phyloP scores from a whole-genome alignment of 2,329 filamentous ascomycete genomes.

The Grosmannia serpens region DNA sequence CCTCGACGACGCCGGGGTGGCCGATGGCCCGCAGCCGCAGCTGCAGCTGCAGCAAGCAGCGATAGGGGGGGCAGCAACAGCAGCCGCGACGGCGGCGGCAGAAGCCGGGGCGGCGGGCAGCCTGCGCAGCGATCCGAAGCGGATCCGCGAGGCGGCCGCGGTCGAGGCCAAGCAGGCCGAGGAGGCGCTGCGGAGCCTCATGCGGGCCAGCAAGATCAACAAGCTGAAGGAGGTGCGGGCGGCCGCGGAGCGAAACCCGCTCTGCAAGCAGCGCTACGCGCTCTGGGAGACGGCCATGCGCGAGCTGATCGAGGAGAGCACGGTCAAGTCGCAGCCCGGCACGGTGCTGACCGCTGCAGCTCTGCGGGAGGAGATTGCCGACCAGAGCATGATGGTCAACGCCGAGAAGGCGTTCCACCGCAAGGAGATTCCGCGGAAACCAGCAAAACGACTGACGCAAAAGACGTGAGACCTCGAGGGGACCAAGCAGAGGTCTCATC shows the following conservation, averaged over 20 bases:
- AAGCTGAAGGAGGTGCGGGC: constrained; percentile 53
- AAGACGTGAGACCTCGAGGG: neutral
- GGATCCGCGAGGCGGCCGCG: constrained; percentile 47
- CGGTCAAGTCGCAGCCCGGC: constrained; percentile 7
- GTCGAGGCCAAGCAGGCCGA: constrained; percentile 50
- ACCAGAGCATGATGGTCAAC: constrained; percentile 55
- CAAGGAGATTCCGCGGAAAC: constrained; percentile 38
- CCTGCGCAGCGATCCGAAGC: constrained; percentile 38
- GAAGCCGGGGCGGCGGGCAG: constrained; percentile 11
- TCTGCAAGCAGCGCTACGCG: constrained; percentile 43
- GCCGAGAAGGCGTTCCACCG: constrained; percentile 40
- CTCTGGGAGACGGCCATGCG: constrained; percentile 53
- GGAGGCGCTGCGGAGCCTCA: constrained; percentile 46
- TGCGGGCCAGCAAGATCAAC: constrained; percentile 51
- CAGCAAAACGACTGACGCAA: constrained; percentile 17
- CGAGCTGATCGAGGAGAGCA: constrained; percentile 33
- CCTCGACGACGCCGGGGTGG: constrained; percentile 2
- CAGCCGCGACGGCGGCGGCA: neutral
- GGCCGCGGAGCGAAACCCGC: constrained; percentile 38
- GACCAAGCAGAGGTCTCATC: neutral
- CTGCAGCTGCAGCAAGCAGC: constrained; percentile 4
- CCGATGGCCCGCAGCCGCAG: neutral
- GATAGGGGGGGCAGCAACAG: constrained; percentile 16
- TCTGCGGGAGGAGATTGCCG: constrained; percentile 38
- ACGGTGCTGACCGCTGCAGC: constrained; percentile 9